Evolutionary conservation across 805 yeast genomes (phyloP).

Genomic region (Saturnispora mendoncae): DNA sequence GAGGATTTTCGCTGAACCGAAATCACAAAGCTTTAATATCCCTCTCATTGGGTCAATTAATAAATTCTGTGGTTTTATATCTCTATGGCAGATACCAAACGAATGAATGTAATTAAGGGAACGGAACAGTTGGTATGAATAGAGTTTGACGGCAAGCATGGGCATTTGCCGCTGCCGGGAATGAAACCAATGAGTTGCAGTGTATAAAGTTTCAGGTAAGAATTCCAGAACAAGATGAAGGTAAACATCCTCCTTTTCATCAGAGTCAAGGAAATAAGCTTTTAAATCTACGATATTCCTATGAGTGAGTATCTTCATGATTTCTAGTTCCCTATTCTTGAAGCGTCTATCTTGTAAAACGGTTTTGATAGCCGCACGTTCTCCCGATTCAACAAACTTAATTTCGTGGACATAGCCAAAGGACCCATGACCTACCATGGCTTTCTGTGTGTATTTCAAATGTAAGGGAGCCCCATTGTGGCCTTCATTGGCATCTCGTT

Average conservation of each 20-base stretch:
- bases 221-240: slow-evolving; percentile 83
- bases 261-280: slow-evolving; percentile 72
- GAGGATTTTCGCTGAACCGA: slow-evolving; percentile 89
- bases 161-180: slow-evolving; percentile 77
- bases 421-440: slow-evolving; percentile 98
- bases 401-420: slow-evolving; percentile 97
- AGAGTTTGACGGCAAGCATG: slow-evolving; percentile 73
- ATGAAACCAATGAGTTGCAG: slow-evolving; percentile 80
- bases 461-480: slow-evolving; percentile 15
- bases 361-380: slow-evolving; percentile 85
- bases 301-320: slow-evolving; percentile 85
- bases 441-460: slow-evolving; percentile 70
- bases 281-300: slow-evolving; percentile 79
- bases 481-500: slow-evolving; percentile 7
- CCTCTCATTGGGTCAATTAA: slow-evolving; percentile 81
- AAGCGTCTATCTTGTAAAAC: slow-evolving; percentile 94
- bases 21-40: slow-evolving; percentile 86
- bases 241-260: slow-evolving; percentile 65
- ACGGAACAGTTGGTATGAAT: slow-evolving; percentile 70
- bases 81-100: slow-evolving; percentile 80
- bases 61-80: slow-evolving; percentile 84
- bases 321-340: slow-evolving; percentile 89
- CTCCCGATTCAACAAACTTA: slow-evolving; percentile 60
- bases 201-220: slow-evolving; percentile 93
- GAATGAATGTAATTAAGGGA: slow-evolving; percentile 72